Base-by-base conservation (phyloP, 1,139 yeast genomes). In the Magnusiomyces sp. region DNA sequence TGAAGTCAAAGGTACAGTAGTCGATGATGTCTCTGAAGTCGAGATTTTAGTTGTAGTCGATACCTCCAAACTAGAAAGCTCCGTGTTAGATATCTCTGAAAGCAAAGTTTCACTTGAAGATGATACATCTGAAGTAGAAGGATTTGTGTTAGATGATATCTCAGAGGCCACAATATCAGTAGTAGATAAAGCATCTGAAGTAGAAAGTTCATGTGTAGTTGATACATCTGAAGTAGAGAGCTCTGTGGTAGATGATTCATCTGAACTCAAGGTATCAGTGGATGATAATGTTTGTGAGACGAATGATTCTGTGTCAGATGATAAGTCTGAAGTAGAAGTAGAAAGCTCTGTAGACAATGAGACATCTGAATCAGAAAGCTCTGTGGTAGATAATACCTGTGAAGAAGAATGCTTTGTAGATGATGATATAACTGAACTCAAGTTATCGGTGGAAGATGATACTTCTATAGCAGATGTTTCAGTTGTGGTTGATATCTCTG, bases 11-110 rank as follows among this genome's bases (percentile, higher is more conserved):
- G n/a, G n/a, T n/a, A n/a, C n/a, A n/a, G n/a, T n/a, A n/a, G n/a
- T n/a, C n/a, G 48, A 36, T 50, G 45, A 40, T 37, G 47, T 16
- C 32, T 46, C 49, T 37, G 48, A 37, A 40, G 47, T 20, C 43
- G 37, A 44, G 34, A 48, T 14, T 44, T 48, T 34, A 40, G 51
- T 40, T 40, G 13, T 9, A 20, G 36, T 27, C 31, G 36, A 41
- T 10, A 10, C 31, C 34, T 23, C 23, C 33, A 14, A 41, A 14
- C 44, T 14, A 16, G 34, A 41, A 41, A 13, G 34, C 19, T 14
- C 44, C 2, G 19, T 29, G 14, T 16, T 23, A n/a, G 36, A 34
- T n/a, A n/a, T n/a, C n/a, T n/a, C n/a, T n/a, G n/a, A n/a, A n/a
- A 34, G 16, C 17, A 34, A 5, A 17, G 13, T 5, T 11, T 34